Base-by-base conservation (phyloP, 2,329 filamentous ascomycete species). In the Stachybotrys chartarum region DNA sequence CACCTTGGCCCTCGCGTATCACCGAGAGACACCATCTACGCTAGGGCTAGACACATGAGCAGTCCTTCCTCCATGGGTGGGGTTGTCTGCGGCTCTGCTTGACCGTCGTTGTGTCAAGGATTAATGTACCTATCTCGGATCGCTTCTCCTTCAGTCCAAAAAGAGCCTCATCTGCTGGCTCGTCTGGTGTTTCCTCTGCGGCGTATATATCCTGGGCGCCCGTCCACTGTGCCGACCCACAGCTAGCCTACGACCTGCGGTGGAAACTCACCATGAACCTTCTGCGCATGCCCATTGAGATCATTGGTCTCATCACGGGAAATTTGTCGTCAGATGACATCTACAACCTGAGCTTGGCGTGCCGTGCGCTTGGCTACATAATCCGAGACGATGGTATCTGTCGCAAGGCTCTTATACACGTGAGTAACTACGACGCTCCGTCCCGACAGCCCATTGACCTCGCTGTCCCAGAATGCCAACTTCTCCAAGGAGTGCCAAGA, bases 261-360 rank as follows among this genome's bases (percentile, higher is more conserved):
- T 18, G 18, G n/a, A n/a, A 51, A 17, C 50, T 54, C 42, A 80
- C 79, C 64, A 72, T 73, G 68, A 64, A 66, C 51, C 60, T 75
- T 24, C 56, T 66, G 42, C 60, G 56, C 16, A 56, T 89, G 12
- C 85, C 86, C 0, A 84, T 81, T 63, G 87, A 90, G 68, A 73
- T 89, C n/a, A 70, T 87, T 31, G 80, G 80, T 52, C 76, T 80
- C 53, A 78, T 89, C 53, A 75, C 79, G 7, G 72, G 72, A 7
- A 70, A 75, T 55, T 73, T 90, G 42, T 73, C 79, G 17, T 70
- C 85, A 30, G 76, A 82, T 50, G 83, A 87, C 59, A 74, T 83
- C 45, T 77, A 84, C 56, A 74, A 79, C 58, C 70, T 88, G 48
- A 78, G 79, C 46, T 72, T 75, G 50, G 77, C 76, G 47, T 82